Conservation (phyloP, 2,329 filamentous ascomycete genomes). For the Talaromyces atroroseus region DNA sequence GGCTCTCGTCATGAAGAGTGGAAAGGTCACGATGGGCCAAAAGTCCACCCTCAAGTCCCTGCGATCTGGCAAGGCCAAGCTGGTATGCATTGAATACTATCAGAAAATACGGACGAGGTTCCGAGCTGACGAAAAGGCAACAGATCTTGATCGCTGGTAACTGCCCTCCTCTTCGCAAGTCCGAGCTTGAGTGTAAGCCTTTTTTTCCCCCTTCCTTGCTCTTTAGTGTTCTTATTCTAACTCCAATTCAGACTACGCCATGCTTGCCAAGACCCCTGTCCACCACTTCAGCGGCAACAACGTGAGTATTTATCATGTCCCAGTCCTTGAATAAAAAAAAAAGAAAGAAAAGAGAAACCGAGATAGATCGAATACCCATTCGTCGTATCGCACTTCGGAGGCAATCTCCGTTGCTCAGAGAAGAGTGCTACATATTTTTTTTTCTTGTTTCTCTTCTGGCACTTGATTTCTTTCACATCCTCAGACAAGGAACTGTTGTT, state of each 20-base stretch:
- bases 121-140: background rate
- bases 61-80: conserved; percentile 95
- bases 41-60: conserved; percentile 86
- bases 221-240: background rate
- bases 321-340: background rate
- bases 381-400: conserved; percentile 12
- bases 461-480: background rate
- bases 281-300: conserved; percentile 99
- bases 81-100: conserved; percentile 33
- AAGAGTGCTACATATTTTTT: conserved; percentile 12
- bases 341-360: conserved; percentile 6
- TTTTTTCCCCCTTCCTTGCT: background rate
- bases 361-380: conserved; percentile 2
- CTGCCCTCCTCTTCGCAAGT: conserved; percentile 96
- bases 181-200: conserved; percentile 74
- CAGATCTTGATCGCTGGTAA: conserved; percentile 86
- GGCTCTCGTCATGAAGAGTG: conserved; percentile 27
- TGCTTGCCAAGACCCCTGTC: conserved; percentile 80
- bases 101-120: background rate
- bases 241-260: conserved; percentile 9
- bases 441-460: background rate
- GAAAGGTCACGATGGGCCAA: conserved; percentile 73
- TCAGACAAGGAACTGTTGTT: conserved; percentile 8
- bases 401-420: conserved; percentile 17
- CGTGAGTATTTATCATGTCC: conserved; percentile 59